phyloP scores from a whole-genome alignment of 2,329 filamentous ascomycete genomes.

The Hypomyces rosellus region DNA sequence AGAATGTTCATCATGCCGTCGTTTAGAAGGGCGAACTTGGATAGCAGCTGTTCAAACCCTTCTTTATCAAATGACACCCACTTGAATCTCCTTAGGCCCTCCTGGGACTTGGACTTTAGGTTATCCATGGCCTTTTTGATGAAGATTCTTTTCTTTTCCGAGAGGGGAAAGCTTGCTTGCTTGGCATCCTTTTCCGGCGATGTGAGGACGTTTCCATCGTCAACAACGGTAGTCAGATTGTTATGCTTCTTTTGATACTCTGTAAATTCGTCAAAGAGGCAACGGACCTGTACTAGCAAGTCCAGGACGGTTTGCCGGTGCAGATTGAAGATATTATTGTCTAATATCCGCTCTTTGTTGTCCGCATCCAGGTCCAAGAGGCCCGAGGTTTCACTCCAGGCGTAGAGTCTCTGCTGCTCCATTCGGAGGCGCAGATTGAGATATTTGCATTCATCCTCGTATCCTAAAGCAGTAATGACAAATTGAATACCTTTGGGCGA shows the following conservation, averaged over 20 bases:
- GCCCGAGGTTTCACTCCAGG: conserved; percentile 44
- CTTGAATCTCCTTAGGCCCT: conserved; percentile 25
- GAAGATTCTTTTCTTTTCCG: conserved; percentile 34
- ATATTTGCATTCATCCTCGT: conserved; percentile 42
- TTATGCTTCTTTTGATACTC: conserved; percentile 34
- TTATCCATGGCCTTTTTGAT: conserved; percentile 38
- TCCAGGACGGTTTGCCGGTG: conserved; percentile 45
- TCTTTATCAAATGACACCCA: conserved; percentile 43
- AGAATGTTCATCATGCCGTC: conserved; percentile 43
- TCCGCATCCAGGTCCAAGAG: conserved; percentile 38
- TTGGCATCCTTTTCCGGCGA: conserved; percentile 39
- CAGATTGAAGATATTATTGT: conserved; percentile 42
- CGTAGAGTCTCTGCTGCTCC: conserved; percentile 44
- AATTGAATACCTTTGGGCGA: conserved; percentile 36
- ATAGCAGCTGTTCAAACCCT: conserved; percentile 38
- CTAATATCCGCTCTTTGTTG: conserved; percentile 34
- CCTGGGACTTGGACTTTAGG: conserved; percentile 31
- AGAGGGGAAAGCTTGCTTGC: conserved; percentile 38
- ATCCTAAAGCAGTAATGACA: conserved; percentile 40
- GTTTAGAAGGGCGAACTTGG: conserved; percentile 38
- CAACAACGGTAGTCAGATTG: conserved; percentile 28
- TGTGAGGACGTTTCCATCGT: conserved; percentile 28
- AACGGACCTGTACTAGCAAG: conserved; percentile 40
- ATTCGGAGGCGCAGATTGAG: conserved; percentile 43
- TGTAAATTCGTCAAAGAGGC: conserved; percentile 41